Percentiles rank a stretch among this genome's conserved stretches.
Conservation (phyloP, 148 eudicot species). For the Fallopia convolvulus region DNA sequence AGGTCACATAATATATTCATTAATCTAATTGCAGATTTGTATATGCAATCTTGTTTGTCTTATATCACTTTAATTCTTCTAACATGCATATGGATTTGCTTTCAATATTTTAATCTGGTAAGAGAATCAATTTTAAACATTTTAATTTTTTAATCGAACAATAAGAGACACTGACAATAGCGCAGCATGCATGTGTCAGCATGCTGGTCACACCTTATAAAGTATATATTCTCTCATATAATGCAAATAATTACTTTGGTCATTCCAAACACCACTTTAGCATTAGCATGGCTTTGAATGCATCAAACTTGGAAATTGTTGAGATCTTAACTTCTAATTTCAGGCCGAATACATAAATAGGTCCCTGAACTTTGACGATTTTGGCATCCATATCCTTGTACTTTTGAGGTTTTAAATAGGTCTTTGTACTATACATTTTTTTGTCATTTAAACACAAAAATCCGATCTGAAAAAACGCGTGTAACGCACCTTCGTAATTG, state of each 20-base stretch:
- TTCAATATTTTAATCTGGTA: too few relatives aligned
- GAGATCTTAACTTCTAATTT: background rate
- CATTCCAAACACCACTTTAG: background rate
- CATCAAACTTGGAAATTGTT: constrained; percentile 10
- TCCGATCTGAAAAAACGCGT: too few relatives aligned
- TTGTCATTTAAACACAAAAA: too few relatives aligned
- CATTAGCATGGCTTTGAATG: constrained; percentile 1
- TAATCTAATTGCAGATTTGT: background rate
- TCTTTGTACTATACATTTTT: too few relatives aligned
- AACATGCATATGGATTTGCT: background rate
- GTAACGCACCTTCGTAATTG: too few relatives aligned
- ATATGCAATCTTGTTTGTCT: background rate
- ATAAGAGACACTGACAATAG: background rate
- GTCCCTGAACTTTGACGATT: too few relatives aligned
- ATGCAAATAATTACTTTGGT: background rate
- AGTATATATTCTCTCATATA: background rate
- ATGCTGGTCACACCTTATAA: constrained; percentile 8
- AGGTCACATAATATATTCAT: too few relatives aligned
- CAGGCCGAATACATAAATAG: too few relatives aligned
- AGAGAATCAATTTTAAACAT: too few relatives aligned
- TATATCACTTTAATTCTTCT: background rate
- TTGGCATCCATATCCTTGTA: too few relatives aligned
- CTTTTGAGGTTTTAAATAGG: too few relatives aligned
- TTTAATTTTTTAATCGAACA: background rate
- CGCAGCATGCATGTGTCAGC: constrained; percentile 7